Conservation (phyloP, 129 eudicot genomes). For the Scalesia atractyloides region DNA sequence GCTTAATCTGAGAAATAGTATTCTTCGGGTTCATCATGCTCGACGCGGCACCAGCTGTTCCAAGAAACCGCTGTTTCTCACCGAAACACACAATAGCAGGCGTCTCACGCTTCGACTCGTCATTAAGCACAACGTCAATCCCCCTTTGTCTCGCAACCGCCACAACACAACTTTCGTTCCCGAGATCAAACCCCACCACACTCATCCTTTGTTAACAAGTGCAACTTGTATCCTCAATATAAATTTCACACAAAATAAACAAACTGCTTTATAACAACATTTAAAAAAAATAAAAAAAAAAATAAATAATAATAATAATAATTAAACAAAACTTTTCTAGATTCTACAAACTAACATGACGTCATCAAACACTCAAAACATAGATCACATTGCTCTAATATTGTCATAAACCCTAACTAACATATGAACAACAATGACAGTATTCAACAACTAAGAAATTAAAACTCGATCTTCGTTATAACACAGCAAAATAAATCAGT, state of each 20-base stretch:
- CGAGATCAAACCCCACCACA: conserved; percentile 92
- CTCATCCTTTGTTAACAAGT: conserved; percentile 53
- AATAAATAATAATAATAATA: not conserved
- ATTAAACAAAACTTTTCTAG: not conserved
- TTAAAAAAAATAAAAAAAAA: too few species aligned
- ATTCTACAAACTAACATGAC: conserved; percentile 1
- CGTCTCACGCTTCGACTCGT: conserved; percentile 85
- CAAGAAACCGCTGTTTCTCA: conserved; percentile 87
- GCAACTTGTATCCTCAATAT: conserved; percentile 21
- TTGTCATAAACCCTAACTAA: not conserved
- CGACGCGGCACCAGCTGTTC: conserved; percentile 94
- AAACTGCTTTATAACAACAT: not conserved
- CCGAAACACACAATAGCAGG: conserved; percentile 93
- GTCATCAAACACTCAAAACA: conserved; percentile 7
- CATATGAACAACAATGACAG: not conserved
- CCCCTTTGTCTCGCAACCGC: conserved; percentile 97
- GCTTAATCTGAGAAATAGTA: conserved; percentile 78
- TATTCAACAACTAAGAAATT: conserved; percentile 13
- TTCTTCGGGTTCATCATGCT: conserved; percentile 90
- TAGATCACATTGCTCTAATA: conserved; percentile 17
- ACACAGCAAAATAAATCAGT: not conserved
- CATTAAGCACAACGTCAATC: conserved; percentile 84
- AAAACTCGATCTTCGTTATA: conserved; percentile 3
- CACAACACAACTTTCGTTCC: conserved; percentile 90
- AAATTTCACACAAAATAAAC: conserved; percentile 17